Conservation (phyloP, 768 basidiomycete genomes). For the Termitomyces sp. region DNA sequence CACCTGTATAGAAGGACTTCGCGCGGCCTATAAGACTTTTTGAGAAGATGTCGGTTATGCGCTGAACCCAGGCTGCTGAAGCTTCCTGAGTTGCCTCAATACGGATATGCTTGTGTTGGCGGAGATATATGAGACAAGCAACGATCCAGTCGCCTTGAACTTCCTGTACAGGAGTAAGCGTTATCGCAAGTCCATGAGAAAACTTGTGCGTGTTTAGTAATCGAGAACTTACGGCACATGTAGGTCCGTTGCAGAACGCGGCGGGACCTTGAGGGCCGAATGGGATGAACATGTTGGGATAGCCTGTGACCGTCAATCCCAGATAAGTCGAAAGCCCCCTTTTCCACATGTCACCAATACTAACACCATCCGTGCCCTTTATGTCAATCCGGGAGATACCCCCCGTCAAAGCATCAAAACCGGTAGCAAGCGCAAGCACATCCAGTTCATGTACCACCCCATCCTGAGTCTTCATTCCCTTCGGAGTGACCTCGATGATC, state of each 20-base stretch:
- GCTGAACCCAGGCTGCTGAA: constrained; percentile 10
- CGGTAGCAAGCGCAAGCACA: constrained; percentile 19
- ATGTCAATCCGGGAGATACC: constrained; percentile 19
- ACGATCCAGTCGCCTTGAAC: constrained; percentile 21
- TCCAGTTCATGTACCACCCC: constrained; percentile 18
- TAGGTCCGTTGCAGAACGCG: constrained; percentile 22
- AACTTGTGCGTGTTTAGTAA: neutral
- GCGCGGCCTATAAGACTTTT: constrained; percentile 14
- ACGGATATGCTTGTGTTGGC: constrained; percentile 8
- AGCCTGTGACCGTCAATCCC: constrained; percentile 17
- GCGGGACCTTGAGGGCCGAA: constrained; percentile 23
- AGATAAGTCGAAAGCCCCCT: constrained; percentile 18
- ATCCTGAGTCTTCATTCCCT: constrained; percentile 17
- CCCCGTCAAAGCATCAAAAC: constrained; percentile 21
- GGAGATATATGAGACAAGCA: constrained; percentile 16
- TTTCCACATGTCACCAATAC: constrained; percentile 19
- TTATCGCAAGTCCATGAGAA: neutral
- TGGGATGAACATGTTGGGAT: constrained; percentile 22
- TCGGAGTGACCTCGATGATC: constrained; percentile 16
- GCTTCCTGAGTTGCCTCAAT: constrained; percentile 12
- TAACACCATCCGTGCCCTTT: constrained; percentile 13
- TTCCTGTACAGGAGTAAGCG: constrained; percentile 11
- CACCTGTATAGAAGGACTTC: constrained; percentile 22
- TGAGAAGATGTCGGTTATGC: constrained; percentile 12
- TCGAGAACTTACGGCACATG: constrained; percentile 15